Conservation (phyloP, 2,329 filamentous ascomycete genomes). For the Blastomyces silverae region DNA sequence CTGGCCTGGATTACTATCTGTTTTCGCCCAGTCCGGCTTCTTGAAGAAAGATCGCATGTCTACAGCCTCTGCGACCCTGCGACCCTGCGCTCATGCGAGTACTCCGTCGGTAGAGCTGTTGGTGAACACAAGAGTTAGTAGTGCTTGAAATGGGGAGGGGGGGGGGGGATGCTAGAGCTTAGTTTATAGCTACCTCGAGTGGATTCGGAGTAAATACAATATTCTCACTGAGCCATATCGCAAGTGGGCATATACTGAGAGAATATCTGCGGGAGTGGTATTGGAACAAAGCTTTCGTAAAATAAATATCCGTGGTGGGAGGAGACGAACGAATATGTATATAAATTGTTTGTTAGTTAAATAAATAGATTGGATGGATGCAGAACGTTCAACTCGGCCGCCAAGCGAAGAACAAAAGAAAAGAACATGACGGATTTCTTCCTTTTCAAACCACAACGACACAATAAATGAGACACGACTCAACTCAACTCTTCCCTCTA, state of each 20-base stretch:
- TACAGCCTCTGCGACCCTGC: background rate
- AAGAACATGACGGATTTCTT: background rate
- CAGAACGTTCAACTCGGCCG: background rate
- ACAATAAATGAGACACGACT: background rate
- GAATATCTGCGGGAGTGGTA: background rate
- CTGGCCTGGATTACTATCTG: conserved; percentile 28
- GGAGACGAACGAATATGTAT: background rate
- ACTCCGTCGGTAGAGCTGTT: background rate
- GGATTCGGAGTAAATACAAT: background rate
- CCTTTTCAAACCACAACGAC: background rate
- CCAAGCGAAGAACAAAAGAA: background rate
- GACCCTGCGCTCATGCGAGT: background rate
- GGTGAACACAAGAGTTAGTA: background rate
- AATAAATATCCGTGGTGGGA: background rate
- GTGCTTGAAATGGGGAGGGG: background rate
- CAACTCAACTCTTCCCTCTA: background rate
- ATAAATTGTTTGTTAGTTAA: no score
- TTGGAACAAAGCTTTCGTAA: background rate
- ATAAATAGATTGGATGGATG: background rate
- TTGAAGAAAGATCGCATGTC: conserved; percentile 48
- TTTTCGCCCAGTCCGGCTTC: conserved; percentile 47
- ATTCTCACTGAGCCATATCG: conserved; percentile 1
- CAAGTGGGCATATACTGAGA: background rate
- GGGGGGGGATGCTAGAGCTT: background rate
- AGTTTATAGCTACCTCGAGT: background rate